A percentile compares a stretch with the other conserved stretches of the same genome.
phyloP scores from a whole-genome alignment of 352 stramenopile genomes.

The Pythium apleroticum region DNA sequence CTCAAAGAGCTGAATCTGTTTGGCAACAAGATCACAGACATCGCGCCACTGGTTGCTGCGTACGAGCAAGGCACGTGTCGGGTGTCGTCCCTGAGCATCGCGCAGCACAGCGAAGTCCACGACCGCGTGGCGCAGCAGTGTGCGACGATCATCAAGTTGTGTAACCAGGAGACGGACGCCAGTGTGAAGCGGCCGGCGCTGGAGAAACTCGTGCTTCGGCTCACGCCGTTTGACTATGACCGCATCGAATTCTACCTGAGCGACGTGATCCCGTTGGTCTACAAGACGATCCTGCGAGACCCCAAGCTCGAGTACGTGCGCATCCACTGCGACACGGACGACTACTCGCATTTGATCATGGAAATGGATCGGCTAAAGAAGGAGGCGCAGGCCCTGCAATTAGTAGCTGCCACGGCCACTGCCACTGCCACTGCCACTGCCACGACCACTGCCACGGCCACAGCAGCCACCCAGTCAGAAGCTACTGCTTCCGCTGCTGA shows the following conservation, averaged over 20 bases:
- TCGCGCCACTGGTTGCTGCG: conserved; percentile 2
- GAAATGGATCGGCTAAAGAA: background rate
- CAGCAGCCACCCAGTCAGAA: background rate
- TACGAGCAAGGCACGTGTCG: conserved; percentile 6
- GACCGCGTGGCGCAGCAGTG: background rate
- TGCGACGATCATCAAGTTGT: conserved; percentile 4
- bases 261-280: background rate
- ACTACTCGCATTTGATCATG: background rate
- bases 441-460: no score
- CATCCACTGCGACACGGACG: conserved; percentile 5
- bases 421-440: no score
- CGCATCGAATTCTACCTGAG: background rate
- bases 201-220: conserved; percentile 1
- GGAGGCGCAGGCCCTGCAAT: background rate
- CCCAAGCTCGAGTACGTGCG: conserved; percentile 13
- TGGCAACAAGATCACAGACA: conserved; percentile 12
- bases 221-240: conserved; percentile 4
- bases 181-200: background rate
- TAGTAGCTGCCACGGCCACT: background rate
- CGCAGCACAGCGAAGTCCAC: background rate
- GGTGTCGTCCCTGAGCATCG: conserved; percentile 10
- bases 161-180: background rate
- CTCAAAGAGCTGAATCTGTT: conserved; percentile 14
- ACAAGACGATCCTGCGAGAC: background rate
- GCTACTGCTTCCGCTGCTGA: background rate